These are phyloP conservation scores for Pleurostoma richardsiae DNA, from an alignment of 2,329 filamentous ascomycete genomes.

Conservation along the genomic window DNA sequence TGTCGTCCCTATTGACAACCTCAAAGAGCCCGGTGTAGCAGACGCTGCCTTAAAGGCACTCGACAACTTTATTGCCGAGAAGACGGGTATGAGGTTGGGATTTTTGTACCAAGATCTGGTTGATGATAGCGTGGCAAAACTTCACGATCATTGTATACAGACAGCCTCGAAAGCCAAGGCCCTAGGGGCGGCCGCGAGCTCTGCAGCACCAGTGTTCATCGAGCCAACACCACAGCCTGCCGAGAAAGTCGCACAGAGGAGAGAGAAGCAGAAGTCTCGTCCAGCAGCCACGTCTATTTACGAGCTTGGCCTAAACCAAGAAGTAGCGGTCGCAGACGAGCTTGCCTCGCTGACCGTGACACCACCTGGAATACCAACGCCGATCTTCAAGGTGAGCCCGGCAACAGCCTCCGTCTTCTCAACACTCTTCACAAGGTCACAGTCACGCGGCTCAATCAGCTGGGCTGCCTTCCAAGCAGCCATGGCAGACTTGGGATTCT, in stretches of 20 bases:
- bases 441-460: constrained; percentile 6
- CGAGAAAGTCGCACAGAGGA: constrained; percentile 25
- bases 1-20: constrained; percentile 33
- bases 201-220: no score
- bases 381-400: constrained; percentile 28
- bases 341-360: no score
- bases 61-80: constrained; percentile 28
- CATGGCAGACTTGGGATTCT: no score
- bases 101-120: constrained; percentile 37
- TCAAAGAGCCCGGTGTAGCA: constrained; percentile 32
- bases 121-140: constrained; percentile 26
- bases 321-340: no score
- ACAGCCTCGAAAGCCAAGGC: no score
- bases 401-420: constrained; percentile 31
- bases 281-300: constrained; percentile 26
- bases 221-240: constrained; percentile 5
- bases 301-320: constrained; percentile 15
- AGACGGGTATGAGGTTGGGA: constrained; percentile 31
- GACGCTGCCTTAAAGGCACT: constrained; percentile 26
- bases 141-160: constrained; percentile 17
- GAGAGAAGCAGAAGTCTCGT: constrained; percentile 38
- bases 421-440: constrained; percentile 22
- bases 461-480: no score
- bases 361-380: background rate
- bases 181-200: no score